phyloP scores from a whole-genome alignment of 345 rosid genomes.

The Syzygium grande region DNA sequence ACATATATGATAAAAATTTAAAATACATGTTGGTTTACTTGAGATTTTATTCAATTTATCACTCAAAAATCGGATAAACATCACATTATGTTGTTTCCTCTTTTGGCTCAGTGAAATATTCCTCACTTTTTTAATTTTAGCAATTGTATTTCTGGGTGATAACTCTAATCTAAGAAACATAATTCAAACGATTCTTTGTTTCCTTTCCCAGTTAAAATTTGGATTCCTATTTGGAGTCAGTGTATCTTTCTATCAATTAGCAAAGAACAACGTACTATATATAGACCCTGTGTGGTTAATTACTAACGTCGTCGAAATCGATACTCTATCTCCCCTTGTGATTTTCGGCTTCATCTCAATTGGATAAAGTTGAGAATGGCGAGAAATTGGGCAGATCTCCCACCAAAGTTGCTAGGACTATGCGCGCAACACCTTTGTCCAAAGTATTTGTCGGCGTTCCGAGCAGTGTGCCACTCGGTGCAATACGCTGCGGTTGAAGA shows the following conservation, averaged over 20 bases:
- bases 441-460: neutral
- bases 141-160: neutral
- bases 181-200: neutral
- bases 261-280: neutral
- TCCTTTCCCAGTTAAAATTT: neutral
- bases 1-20: neutral
- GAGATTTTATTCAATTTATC: neutral
- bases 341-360: neutral
- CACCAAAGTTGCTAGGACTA: neutral
- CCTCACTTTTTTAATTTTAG: neutral
- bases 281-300: neutral
- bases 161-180: neutral
- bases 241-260: neutral
- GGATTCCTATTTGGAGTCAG: neutral
- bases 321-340: neutral
- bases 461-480: neutral
- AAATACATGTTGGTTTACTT: neutral
- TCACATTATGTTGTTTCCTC: neutral
- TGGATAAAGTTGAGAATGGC: neutral
- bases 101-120: neutral
- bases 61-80: neutral
- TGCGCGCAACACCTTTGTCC: neutral
- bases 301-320: neutral
- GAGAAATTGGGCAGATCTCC: neutral
- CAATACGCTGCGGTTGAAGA: neutral